Evolutionary conservation across 495 filamentous ascomycete species (phyloP).

Genomic region (Evansstolkia leycettana): DNA sequence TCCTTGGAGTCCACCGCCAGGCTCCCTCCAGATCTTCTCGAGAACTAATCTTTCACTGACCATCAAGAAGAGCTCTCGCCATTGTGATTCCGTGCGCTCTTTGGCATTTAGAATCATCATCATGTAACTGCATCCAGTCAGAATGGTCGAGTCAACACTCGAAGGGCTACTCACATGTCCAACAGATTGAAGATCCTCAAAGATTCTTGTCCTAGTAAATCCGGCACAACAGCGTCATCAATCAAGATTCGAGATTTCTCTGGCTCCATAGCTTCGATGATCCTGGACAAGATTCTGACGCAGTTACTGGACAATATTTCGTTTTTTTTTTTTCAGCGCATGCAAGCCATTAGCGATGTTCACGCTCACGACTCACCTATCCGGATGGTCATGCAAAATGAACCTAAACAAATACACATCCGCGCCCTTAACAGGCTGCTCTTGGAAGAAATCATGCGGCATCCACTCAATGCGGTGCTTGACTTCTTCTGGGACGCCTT

Average conservation of each 20-base stretch:
- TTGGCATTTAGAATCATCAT: constrained; percentile 4
- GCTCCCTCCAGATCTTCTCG: background rate
- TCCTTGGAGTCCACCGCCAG: background rate
- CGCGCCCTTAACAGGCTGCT: constrained; percentile 30
- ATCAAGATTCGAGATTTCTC: constrained; percentile 27
- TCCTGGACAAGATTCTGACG: constrained; percentile 20
- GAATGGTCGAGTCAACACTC: no score
- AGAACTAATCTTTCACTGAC: background rate
- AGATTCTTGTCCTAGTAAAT: constrained; percentile 5
- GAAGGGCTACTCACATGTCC: no score
- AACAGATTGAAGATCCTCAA: background rate
- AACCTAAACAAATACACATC: constrained; percentile 33
- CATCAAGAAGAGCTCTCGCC: background rate
- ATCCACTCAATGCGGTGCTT: constrained; percentile 22
- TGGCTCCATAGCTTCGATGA: constrained; percentile 24
- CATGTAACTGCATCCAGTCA: no score
- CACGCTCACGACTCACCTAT: no score
- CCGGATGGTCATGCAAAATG: constrained; percentile 9
- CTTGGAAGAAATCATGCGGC: constrained; percentile 35
- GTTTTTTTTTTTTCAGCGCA: no score
- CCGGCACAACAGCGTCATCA: constrained; percentile 19
- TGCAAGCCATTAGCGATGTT: constrained; percentile 33
- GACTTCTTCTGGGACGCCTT: background rate
- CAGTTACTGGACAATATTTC: no score
- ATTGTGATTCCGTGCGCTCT: constrained; percentile 9